phyloP scores from a whole-genome alignment of 257 asterid genomes.

The Rhazya stricta region DNA sequence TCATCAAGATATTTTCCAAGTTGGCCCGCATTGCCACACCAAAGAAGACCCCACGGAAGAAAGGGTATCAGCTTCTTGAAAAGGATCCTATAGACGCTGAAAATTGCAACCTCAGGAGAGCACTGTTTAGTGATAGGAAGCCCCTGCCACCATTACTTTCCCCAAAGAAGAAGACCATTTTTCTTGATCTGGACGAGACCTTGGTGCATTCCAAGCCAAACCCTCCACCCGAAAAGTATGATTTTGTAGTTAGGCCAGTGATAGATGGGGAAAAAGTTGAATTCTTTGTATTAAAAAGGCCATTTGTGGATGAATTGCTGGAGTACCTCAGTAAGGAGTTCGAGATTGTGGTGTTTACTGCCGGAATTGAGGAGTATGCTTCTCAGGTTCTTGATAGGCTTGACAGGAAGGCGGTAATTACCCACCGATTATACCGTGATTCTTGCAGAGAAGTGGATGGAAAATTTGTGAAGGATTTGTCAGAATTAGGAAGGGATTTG shows the following conservation, averaged over 20 bases:
- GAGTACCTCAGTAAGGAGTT: slow-evolving; percentile 43
- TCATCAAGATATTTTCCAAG: slow-evolving; percentile 64
- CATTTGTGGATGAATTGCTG: slow-evolving; percentile 74
- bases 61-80: slow-evolving; percentile 56
- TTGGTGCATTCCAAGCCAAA: slow-evolving; percentile 65
- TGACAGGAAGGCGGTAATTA: slow-evolving; percentile 50
- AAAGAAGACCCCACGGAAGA: slow-evolving; percentile 50
- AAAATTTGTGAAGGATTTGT: slow-evolving; percentile 70
- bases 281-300: slow-evolving; percentile 74
- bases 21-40: slow-evolving; percentile 65
- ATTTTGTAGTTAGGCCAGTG: slow-evolving; percentile 73
- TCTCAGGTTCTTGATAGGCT: slow-evolving; percentile 69
- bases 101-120: slow-evolving; percentile 12
- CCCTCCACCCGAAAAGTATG: slow-evolving; percentile 62
- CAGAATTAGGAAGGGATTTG: slow-evolving; percentile 72
- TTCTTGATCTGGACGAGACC: slow-evolving; percentile 90
- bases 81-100: slow-evolving; percentile 20
- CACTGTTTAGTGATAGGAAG: slow-evolving; percentile 37
- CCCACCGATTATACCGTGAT: slow-evolving; percentile 68
- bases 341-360: slow-evolving; percentile 84
- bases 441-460: slow-evolving; percentile 78
- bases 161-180: slow-evolving; percentile 45
- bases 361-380: slow-evolving; percentile 80
- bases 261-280: slow-evolving; percentile 62
- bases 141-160: slow-evolving; percentile 44